Percentiles rank a stretch among this genome's conserved stretches.
Evolutionary conservation across 2,329 filamentous ascomycete species (phyloP).

Genomic region (Aspergillus sp.): DNA sequence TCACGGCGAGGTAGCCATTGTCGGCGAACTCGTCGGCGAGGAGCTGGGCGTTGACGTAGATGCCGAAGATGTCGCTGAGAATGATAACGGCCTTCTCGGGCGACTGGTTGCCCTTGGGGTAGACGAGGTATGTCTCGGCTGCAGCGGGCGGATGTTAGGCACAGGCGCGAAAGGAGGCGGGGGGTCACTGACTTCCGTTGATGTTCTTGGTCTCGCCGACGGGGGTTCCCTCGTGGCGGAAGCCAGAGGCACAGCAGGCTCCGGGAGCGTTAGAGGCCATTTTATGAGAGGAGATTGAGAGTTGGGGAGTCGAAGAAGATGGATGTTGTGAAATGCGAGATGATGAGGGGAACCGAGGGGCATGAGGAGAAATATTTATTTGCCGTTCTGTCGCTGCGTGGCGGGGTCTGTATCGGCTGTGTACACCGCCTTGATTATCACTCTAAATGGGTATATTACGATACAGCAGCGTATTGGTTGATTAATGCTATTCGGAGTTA

Average conservation of each 20-base stretch:
- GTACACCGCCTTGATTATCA: too few relatives aligned
- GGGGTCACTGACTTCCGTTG: slow-evolving; percentile 40
- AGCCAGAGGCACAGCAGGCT: slow-evolving; percentile 49
- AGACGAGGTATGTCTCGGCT: slow-evolving; percentile 59
- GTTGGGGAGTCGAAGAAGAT: neutral
- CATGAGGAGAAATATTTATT: too few relatives aligned
- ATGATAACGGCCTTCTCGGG: slow-evolving; percentile 57
- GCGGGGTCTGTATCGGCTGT: too few relatives aligned
- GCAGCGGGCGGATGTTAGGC: neutral
- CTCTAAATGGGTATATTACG: too few relatives aligned
- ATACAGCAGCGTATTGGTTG: too few relatives aligned
- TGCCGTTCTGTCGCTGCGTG: too few relatives aligned
- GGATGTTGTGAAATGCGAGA: neutral
- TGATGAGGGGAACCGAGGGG: neutral
- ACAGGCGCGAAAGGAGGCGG: neutral
- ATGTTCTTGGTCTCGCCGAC: slow-evolving; percentile 50
- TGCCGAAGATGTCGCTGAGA: slow-evolving; percentile 60
- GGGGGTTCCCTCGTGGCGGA: slow-evolving; percentile 54
- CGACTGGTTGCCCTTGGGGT: slow-evolving; percentile 52
- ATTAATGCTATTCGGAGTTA: too few relatives aligned
- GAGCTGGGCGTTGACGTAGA: slow-evolving; percentile 60
- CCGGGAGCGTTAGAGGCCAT: slow-evolving; percentile 56
- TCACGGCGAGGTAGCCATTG: slow-evolving; percentile 68
- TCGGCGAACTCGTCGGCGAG: slow-evolving; percentile 74
- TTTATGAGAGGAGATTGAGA: slow-evolving; percentile 9